These are phyloP conservation scores for Niebla homalea DNA, from an alignment of 495 filamentous ascomycete genomes.

Conservation along the genomic window DNA sequence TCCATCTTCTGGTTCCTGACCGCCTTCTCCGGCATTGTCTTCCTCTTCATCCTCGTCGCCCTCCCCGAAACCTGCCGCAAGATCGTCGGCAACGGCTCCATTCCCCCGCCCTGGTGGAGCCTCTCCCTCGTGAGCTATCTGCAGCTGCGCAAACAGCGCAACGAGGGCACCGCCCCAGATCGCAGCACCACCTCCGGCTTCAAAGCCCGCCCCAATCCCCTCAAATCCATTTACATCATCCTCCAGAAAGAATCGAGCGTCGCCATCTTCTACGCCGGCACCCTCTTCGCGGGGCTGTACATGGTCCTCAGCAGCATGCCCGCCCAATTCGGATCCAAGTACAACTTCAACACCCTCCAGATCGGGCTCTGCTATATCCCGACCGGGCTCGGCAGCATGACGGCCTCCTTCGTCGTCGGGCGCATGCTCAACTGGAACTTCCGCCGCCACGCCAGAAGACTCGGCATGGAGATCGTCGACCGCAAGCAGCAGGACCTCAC, in stretches of 20 bases:
- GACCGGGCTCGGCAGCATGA: constrained; percentile 27
- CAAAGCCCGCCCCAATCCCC: constrained; percentile 18
- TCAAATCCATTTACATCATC: constrained; percentile 24
- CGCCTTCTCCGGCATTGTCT: constrained; percentile 35
- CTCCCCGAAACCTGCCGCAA: constrained; percentile 33
- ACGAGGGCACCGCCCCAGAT: background rate
- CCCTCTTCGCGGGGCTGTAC: constrained; percentile 25
- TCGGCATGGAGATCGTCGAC: constrained; percentile 24
- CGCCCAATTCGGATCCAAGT: constrained; percentile 21
- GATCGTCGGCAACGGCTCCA: constrained; percentile 35
- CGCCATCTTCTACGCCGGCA: constrained; percentile 29
- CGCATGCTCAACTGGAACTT: constrained; percentile 38
- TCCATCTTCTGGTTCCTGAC: constrained; percentile 63
- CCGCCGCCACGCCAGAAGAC: constrained; percentile 22
- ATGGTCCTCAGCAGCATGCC: constrained; percentile 23
- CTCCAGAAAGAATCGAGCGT: constrained; percentile 31
- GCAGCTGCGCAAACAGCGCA: constrained; percentile 3
- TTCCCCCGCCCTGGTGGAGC: constrained; percentile 28
- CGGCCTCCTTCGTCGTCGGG: constrained; percentile 25
- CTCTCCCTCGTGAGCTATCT: constrained; percentile 15
- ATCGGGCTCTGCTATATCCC: constrained; percentile 38
- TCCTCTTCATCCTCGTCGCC: constrained; percentile 17
- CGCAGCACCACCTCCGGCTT: constrained; percentile 8
- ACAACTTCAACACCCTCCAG: constrained; percentile 29
- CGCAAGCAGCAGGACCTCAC: constrained; percentile 29